A percentile compares a stretch with the other conserved stretches of the same genome.
phyloP scores from a whole-genome alignment of 2,329 filamentous ascomycete species.

The Curvularia eragrostidis region DNA sequence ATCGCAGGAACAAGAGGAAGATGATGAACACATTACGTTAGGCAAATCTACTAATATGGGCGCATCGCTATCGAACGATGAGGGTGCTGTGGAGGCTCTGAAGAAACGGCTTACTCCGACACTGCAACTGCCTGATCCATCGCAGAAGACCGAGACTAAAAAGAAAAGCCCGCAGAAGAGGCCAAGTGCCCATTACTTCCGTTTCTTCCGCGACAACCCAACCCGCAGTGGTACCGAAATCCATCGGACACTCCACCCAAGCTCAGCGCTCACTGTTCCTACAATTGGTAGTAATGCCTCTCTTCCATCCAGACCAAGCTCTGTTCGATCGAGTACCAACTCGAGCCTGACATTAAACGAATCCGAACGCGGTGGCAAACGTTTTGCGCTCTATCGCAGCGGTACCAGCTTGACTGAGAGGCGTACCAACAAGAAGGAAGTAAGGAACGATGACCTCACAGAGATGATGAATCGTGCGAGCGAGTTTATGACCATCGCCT shows the following conservation, averaged over 20 bases:
- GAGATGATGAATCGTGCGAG: slow-evolving; percentile 96
- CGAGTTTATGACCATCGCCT: slow-evolving; percentile 96
- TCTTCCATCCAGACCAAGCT: slow-evolving; percentile 37
- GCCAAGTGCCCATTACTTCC: slow-evolving; percentile 43
- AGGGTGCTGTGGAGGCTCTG: slow-evolving; percentile 72
- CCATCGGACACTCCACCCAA: slow-evolving; percentile 42
- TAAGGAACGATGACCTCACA: slow-evolving; percentile 84
- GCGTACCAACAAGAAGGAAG: slow-evolving; percentile 60
- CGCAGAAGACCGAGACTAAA: slow-evolving; percentile 43
- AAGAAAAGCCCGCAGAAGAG: slow-evolving; percentile 33
- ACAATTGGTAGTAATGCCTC: slow-evolving; percentile 17
- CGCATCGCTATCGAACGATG: slow-evolving; percentile 32
- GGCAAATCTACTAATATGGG: slow-evolving; percentile 25
- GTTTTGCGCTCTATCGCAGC: slow-evolving; percentile 48
- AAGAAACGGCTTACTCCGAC: slow-evolving; percentile 86
- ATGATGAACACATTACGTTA: slow-evolving; percentile 51
- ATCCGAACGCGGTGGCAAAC: slow-evolving; percentile 46
- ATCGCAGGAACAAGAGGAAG: slow-evolving; percentile 49
- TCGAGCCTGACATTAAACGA: slow-evolving; percentile 36
- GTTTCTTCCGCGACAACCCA: slow-evolving; percentile 44
- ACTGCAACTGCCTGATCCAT: slow-evolving; percentile 62
- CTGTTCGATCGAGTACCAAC: slow-evolving; percentile 35
- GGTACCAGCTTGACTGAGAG: slow-evolving; percentile 55
- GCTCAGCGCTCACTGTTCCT: slow-evolving; percentile 24
- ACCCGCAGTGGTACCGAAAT: slow-evolving; percentile 42